Percentiles rank a stretch among this genome's conserved stretches.
Evolutionary conservation across 2,329 filamentous ascomycete genomes (phyloP).

Genomic region (Cordyceps tenuipes): DNA sequence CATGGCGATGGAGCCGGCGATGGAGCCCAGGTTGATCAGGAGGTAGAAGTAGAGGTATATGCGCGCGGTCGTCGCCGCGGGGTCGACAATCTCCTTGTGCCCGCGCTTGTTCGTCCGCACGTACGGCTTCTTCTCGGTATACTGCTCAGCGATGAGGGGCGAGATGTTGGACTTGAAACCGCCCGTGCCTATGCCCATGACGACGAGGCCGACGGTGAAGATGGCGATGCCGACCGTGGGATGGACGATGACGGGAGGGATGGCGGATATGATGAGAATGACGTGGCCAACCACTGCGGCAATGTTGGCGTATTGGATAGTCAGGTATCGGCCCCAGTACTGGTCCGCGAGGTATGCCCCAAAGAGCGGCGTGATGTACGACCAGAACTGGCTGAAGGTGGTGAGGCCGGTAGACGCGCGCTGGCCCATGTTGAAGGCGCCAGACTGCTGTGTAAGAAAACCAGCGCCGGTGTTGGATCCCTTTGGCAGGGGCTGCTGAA

Average conservation of each 20-base stretch:
- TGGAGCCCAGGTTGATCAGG: neutral
- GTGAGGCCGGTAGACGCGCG: neutral
- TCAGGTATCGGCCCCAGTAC: neutral
- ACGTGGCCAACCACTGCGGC: neutral
- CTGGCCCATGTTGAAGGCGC: neutral
- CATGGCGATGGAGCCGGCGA: neutral
- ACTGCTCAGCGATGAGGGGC: neutral
- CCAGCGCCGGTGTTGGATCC: neutral
- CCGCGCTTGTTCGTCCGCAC: neutral
- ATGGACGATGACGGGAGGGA: neutral
- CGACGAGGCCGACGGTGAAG: neutral
- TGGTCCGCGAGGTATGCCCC: neutral
- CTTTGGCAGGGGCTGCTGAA: neutral
- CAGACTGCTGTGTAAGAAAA: neutral
- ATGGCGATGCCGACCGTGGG: neutral
- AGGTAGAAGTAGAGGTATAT: neutral
- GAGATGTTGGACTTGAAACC: neutral
- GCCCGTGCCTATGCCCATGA: neutral
- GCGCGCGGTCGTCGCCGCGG: neutral
- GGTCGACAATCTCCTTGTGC: neutral
- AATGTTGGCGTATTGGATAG: neutral
- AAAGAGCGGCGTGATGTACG: neutral
- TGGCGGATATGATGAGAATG: neutral
- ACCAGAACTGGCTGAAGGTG: neutral
- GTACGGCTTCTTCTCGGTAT: neutral